Base-by-base conservation (phyloP, 805 yeast species). In the Nakazawaea ernobii region DNA sequence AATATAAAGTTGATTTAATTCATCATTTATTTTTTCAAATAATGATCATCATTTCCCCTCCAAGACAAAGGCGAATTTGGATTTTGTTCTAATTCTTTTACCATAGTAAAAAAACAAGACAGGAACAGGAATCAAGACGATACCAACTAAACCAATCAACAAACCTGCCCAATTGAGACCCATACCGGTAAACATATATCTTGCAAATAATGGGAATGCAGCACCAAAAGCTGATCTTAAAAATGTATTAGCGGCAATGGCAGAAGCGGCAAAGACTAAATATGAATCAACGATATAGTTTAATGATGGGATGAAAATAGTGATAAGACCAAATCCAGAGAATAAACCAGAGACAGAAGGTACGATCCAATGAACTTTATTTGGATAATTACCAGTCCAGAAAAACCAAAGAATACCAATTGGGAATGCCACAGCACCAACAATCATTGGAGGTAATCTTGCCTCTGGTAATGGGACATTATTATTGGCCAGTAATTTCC, bases 331-430 rank as follows among this genome's bases (percentile, higher is more conserved):
- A 52, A 68, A 59, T 3, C 80, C 79, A 46, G 77, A 72, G 17
- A 75, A 54, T 8, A 44, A 7, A 13, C 48, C 46, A 3, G 48
- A 43, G 5, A 32, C 35, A 1, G 48, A 17, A 11, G 43, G 46
- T n/a, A 32, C 45, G 6, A 32, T 82, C 92, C 92, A 90, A 60
- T 84, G 96, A 35, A 87, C 78, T 38, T 65, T 65, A 32, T 82
- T 64, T 42, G 77, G 82, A 64, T 82, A 90, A 53, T 79, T 75
- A 60, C 96, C 96, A 8, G 92, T 70, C 96, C 96, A 90, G 49
- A 86, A 79, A 62, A 90, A 73, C 96, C 96, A 86, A 58, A 89
- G 73, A 52, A 89, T 69, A 45, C 96, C 96, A 45, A 79, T 70
- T 28, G 95, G 84, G 69, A 90, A 87, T 8, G 75, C 60, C 46